Base-by-base conservation (phyloP, 176 grass and related monocot species). In the Oryza rufipogon region DNA sequence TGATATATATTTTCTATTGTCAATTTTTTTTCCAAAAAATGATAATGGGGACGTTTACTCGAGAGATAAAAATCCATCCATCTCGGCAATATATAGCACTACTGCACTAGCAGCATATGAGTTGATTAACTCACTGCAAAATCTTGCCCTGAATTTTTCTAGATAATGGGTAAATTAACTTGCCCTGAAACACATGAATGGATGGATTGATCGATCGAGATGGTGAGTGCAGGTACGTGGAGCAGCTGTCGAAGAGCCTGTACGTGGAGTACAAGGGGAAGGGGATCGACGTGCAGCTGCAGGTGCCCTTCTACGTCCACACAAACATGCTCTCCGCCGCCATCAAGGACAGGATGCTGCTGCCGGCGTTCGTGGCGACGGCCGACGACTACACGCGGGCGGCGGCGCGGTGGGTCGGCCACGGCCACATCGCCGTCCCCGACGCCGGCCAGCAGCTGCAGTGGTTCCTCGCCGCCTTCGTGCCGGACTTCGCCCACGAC, bases 261-360 rank as follows among this genome's bases (percentile, higher is more conserved):
- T 70, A 86, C 60, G 68, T 70, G 2, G 90, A 92, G 79, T 92
- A 92, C 73, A 86, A 36, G 12, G 14, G 74, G 68, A 64, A 75
- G 42, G 90, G 90, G 15, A 86, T 92, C 45, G 90, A 92, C 48
- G 83, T 92, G 44, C 90, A 92, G 9, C 74, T 20, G 7, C 76
- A 81, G 71, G 52, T 81, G 30, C 79, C 70, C 0, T 70, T 77
- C 64, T 86, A 71, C 68, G 74, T 78, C 68, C 19, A 25, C 38
- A 78, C 92, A 16, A 78, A 73, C 17, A 94, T 91, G 92, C 44
- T 81, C 9, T 51, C 45, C 1, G 58, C 26, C 11, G 44, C 73
- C 70, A 32, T 75, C 5, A 63, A 78, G 12, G 11, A 32, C 0
- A 66, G 77, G 9, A 58, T 11, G 56, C 9, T 20, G 11, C 72